These are phyloP conservation scores for Globisporangium uncinulatum DNA, from an alignment of 352 stramenopile genomes.

Conservation along the genomic window DNA sequence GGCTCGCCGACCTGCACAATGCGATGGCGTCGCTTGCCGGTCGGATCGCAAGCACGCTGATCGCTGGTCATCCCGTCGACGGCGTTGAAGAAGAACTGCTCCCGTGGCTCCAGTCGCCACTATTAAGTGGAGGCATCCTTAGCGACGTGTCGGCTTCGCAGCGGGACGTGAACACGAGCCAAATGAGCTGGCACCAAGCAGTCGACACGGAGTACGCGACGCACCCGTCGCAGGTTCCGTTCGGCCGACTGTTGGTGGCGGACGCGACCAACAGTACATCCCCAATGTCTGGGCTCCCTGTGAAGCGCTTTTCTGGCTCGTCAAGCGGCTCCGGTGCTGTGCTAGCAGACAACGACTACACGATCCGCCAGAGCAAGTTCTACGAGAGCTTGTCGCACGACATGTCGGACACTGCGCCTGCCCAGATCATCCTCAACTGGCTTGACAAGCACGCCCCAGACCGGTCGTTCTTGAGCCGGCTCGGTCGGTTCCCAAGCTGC, in stretches of 20 bases:
- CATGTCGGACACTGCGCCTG: constrained; percentile 48
- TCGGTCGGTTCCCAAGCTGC: constrained; percentile 66
- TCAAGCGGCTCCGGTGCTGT: background rate
- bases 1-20: constrained; percentile 80
- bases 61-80: constrained; percentile 72
- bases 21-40: constrained; percentile 64
- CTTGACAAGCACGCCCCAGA: constrained; percentile 71
- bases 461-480: constrained; percentile 67
- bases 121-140: constrained; percentile 68
- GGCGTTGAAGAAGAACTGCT: constrained; percentile 74
- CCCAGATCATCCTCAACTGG: constrained; percentile 65
- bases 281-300: background rate
- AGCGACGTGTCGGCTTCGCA: constrained; percentile 1
- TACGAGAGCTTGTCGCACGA: constrained; percentile 50
- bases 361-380: constrained; percentile 41
- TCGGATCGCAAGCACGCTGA: constrained; percentile 61
- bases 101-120: constrained; percentile 76
- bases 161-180: background rate
- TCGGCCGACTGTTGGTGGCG: constrained; percentile 2
- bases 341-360: constrained; percentile 9
- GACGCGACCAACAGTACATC: background rate
- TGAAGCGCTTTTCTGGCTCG: constrained; percentile 2
- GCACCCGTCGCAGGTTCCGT: constrained; percentile 9
- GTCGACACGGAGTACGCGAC: constrained; percentile 11
- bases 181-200: constrained; percentile 9